phyloP scores from a whole-genome alignment of 1,284 basidiomycete genomes.

The Ceraceosorus guamensis region DNA sequence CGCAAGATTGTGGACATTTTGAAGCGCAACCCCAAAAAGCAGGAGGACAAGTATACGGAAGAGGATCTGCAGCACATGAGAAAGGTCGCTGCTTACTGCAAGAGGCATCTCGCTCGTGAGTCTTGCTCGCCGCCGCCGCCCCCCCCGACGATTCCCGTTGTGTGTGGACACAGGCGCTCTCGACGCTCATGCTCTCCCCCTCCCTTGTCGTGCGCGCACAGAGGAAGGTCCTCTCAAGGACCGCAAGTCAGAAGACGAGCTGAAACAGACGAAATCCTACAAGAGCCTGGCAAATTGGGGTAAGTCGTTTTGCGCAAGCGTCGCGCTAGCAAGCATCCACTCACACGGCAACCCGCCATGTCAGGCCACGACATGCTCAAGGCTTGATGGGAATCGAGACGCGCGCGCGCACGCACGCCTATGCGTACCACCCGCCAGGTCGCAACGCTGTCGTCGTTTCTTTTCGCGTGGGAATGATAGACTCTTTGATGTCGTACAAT shows the following conservation, averaged over 20 bases:
- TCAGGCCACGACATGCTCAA: no score
- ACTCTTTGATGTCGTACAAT: constrained; percentile 64
- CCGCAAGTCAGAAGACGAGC: constrained; percentile 25
- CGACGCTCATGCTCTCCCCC: constrained; percentile 2
- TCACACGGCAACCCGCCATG: no score
- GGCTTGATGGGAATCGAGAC: no score
- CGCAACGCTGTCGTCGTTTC: neutral
- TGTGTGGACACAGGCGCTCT: neutral
- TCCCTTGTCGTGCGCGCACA: no score
- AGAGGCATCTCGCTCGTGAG: constrained; percentile 42
- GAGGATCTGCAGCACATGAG: constrained; percentile 47
- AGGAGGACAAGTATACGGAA: constrained; percentile 37
- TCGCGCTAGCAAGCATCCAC: no score
- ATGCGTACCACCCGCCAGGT: constrained; percentile 1
- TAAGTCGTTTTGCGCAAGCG: no score
- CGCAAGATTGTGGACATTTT: constrained; percentile 44
- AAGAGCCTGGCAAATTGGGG: constrained; percentile 36
- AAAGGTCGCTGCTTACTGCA: constrained; percentile 46
- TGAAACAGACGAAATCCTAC: constrained; percentile 33
- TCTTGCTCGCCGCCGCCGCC: neutral
- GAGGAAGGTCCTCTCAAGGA: constrained; percentile 17
- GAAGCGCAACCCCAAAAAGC: constrained; percentile 42
- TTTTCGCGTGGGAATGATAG: constrained; percentile 49
- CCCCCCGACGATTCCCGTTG: no score
- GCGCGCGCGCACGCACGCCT: no score